A percentile compares a stretch with the other conserved stretches of the same genome.
Evolutionary conservation across 768 basidiomycete species (phyloP).

Genomic region (Leccinum rimulosum): DNA sequence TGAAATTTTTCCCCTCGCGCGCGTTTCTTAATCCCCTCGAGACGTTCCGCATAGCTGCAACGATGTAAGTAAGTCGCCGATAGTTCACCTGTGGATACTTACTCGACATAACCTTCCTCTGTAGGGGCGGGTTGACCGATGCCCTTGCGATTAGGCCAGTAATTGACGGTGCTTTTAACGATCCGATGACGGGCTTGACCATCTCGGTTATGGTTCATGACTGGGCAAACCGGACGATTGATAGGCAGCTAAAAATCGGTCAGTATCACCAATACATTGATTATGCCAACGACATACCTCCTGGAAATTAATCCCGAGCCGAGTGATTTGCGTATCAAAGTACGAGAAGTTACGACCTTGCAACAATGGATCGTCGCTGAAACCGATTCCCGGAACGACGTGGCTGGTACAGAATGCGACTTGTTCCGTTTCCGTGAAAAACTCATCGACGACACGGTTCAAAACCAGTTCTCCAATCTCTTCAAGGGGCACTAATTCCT

Average conservation of each 20-base stretch:
- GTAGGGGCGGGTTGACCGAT: conserved; percentile 46
- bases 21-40: conserved; percentile 57
- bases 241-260: conserved; percentile 59
- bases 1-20: conserved; percentile 70
- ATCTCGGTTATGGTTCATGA: conserved; percentile 67
- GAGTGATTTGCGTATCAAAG: conserved; percentile 79
- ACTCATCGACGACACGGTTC: conserved; percentile 65
- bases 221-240: conserved; percentile 76
- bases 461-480: conserved; percentile 74
- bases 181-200: conserved; percentile 59
- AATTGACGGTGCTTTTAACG: conserved; percentile 60
- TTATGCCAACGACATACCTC: conserved; percentile 38
- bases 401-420: conserved; percentile 79
- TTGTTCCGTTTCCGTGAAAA: conserved; percentile 86
- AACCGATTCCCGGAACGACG: conserved; percentile 62
- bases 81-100: conserved; percentile 13
- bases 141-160: conserved; percentile 76
- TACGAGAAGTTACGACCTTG: conserved; percentile 87
- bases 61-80: conserved; percentile 9
- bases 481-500: conserved; percentile 75
- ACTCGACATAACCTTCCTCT: conserved; percentile 55
- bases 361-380: conserved; percentile 77
- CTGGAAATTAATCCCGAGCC: conserved; percentile 80
- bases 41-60: conserved; percentile 45
- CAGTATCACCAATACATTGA: neutral